A percentile compares a stretch with the other conserved stretches of the same genome.
Evolutionary conservation across 345 rosid species (phyloP).

Genomic region (Erucastrum elatum): DNA sequence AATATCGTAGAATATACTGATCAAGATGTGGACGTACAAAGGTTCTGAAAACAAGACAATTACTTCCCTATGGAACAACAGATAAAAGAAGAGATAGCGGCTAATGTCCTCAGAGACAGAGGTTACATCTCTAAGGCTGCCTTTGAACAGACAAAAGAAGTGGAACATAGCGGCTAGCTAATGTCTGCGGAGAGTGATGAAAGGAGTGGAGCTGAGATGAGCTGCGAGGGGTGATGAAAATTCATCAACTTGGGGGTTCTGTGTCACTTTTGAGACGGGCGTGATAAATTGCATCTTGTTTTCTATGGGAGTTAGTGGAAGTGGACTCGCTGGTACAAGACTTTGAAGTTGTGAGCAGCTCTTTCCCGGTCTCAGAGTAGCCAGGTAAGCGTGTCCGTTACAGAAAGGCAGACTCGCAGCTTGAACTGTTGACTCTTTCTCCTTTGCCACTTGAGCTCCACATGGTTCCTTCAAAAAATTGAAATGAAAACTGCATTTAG

Average conservation of each 20-base stretch:
- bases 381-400: slow-evolving; percentile 49
- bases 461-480: slow-evolving; percentile 56
- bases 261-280: slow-evolving; percentile 38
- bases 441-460: slow-evolving; percentile 53
- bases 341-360: slow-evolving; percentile 33
- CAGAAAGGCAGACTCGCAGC: slow-evolving; percentile 56
- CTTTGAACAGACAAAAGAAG: slow-evolving; percentile 20
- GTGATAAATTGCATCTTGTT: slow-evolving; percentile 50
- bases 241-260: slow-evolving; percentile 42
- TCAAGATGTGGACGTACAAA: slow-evolving; percentile 5
- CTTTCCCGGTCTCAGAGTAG: slow-evolving; percentile 52
- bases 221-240: slow-evolving; percentile 47
- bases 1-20: slow-evolving; percentile 23
- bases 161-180: slow-evolving; percentile 29
- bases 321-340: slow-evolving; percentile 45
- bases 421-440: slow-evolving; percentile 51
- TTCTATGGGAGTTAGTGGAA: slow-evolving; percentile 59
- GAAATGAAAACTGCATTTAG: slow-evolving; percentile 14
- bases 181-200: slow-evolving; percentile 48
- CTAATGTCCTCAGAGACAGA: neutral
- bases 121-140: slow-evolving; percentile 10
- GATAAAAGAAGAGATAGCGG: too few relatives aligned
- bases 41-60: too few relatives aligned
- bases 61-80: too few relatives aligned
- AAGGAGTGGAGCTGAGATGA: slow-evolving; percentile 61